A percentile compares a stretch with the other conserved stretches of the same genome.
Evolutionary conservation across 345 rosid species (phyloP).

Genomic region (Eucalyptus grandis): DNA sequence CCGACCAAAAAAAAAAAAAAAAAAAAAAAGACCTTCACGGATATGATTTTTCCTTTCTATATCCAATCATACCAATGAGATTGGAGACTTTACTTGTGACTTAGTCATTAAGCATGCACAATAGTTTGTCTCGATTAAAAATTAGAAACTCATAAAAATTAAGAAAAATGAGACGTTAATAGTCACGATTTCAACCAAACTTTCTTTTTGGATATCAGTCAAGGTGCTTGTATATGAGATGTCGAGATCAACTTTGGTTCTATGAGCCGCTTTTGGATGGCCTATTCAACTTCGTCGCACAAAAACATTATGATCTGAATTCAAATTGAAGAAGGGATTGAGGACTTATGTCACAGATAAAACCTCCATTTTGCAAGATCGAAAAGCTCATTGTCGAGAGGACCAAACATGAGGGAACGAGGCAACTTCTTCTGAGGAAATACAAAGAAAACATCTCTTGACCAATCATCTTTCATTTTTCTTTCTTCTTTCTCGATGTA

Average conservation of each 20-base stretch:
- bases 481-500: rapidly evolving
- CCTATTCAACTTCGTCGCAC: neutral
- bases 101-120: neutral
- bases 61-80: neutral
- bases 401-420: neutral
- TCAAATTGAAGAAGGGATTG: rapidly evolving
- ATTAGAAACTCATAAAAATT: neutral
- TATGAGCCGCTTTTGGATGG: rapidly evolving
- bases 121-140: neutral
- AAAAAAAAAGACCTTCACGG: neutral
- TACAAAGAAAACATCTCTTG: no score
- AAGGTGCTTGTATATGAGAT: neutral
- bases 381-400: neutral
- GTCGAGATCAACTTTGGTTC: neutral
- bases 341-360: neutral
- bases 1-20: no score
- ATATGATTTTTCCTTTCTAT: neutral
- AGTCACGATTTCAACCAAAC: rapidly evolving
- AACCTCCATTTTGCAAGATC: neutral
- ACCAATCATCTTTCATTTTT: rapidly evolving
- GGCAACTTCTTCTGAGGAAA: neutral
- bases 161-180: neutral
- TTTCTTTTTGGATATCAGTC: neutral
- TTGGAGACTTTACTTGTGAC: neutral
- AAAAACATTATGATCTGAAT: rapidly evolving